These are phyloP conservation scores for Tanacetum coccineum DNA, from an alignment of 129 eudicot species.

Conservation along the genomic window DNA sequence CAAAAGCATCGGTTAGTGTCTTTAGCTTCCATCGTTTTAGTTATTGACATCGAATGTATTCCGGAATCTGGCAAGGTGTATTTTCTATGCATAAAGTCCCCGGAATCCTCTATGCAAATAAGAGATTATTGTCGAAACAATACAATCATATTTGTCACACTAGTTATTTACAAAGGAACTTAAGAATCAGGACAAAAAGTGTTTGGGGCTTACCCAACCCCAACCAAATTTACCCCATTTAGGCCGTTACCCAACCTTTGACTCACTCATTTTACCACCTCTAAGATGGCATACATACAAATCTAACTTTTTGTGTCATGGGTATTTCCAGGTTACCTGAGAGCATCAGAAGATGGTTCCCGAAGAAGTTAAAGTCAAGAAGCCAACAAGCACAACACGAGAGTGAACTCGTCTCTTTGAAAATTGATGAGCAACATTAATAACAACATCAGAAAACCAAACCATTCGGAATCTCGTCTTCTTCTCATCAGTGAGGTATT, in stretches of 20 bases:
- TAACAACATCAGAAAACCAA: conserved; percentile 13
- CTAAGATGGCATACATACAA: background rate
- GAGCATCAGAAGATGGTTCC: conserved; percentile 65
- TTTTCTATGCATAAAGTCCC: too few relatives aligned
- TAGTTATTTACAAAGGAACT: too few relatives aligned
- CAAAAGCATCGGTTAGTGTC: conserved; percentile 1
- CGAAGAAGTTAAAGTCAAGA: conserved; percentile 52
- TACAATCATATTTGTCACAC: background rate
- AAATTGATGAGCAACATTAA: conserved; percentile 46
- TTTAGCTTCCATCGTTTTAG: background rate
- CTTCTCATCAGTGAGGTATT: conserved; percentile 3
- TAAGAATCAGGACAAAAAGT: too few relatives aligned
- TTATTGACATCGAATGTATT: background rate
- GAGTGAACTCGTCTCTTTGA: conserved; percentile 73
- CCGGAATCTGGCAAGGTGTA: background rate
- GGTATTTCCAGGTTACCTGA: conserved; percentile 66
- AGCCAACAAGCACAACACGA: conserved; percentile 73
- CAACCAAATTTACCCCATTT: too few relatives aligned
- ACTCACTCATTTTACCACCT: too few relatives aligned
- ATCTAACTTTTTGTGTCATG: background rate
- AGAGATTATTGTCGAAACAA: too few relatives aligned
- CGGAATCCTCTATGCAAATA: too few relatives aligned
- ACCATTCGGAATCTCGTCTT: background rate
- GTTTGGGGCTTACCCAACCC: too few relatives aligned
- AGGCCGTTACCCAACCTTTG: too few relatives aligned